These are phyloP conservation scores for Fraxinus cuspidata DNA, from an alignment of 257 asterid genomes.

Conservation along the genomic window DNA sequence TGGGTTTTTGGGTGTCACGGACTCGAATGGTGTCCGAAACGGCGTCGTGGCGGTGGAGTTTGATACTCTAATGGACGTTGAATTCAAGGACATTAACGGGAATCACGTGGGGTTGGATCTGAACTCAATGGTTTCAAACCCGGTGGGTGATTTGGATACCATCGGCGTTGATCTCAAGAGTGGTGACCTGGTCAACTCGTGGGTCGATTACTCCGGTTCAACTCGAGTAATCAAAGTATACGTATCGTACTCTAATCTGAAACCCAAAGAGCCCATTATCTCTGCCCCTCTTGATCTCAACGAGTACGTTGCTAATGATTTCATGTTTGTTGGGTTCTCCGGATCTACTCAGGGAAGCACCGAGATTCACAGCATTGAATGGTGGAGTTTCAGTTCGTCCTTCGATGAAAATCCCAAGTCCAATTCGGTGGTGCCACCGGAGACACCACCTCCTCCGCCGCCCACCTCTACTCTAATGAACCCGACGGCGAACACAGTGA, in stretches of 20 bases:
- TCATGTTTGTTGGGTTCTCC: conserved; percentile 73
- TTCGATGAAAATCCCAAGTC: conserved; percentile 52
- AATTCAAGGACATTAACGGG: conserved; percentile 66
- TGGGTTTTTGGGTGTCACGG: conserved; percentile 63
- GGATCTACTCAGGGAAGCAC: conserved; percentile 92
- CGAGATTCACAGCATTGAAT: conserved; percentile 64
- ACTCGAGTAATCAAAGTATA: conserved; percentile 44
- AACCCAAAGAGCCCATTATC: conserved; percentile 64
- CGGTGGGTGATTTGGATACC: conserved; percentile 50
- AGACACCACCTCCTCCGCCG: conserved; percentile 39
- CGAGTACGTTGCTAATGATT: conserved; percentile 52
- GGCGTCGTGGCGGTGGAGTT: conserved; percentile 74
- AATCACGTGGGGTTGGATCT: conserved; percentile 87
- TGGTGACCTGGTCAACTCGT: conserved; percentile 72
- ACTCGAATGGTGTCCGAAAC: conserved; percentile 41
- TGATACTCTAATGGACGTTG: conserved; percentile 81
- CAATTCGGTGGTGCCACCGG: conserved; percentile 27
- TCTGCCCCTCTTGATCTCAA: conserved; percentile 48
- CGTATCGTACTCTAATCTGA: conserved; percentile 71
- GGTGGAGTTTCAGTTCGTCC: conserved; percentile 81
- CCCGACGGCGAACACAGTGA: conserved; percentile 45
- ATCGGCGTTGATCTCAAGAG: conserved; percentile 66
- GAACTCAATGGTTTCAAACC: conserved; percentile 62
- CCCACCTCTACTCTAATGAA: conserved; percentile 46
- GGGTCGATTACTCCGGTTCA: conserved; percentile 75